phyloP scores from a whole-genome alignment of 2,329 filamentous ascomycete species.

The Neonectria faginata region DNA sequence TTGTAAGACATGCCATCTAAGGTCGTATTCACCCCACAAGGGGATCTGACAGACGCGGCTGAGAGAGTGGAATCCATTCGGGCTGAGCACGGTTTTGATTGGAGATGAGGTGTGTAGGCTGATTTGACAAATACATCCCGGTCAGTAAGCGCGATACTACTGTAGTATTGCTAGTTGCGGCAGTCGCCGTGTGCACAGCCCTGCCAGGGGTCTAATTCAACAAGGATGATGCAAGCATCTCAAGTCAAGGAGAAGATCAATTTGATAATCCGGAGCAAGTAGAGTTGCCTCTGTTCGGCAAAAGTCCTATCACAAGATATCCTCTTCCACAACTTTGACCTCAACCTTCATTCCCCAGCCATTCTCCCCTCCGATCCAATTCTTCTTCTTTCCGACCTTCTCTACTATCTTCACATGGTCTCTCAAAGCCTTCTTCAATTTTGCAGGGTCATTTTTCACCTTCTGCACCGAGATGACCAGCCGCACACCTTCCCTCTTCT shows the following conservation, averaged over 20 bases:
- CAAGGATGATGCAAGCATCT: too few relatives aligned
- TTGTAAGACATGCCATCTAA: too few relatives aligned
- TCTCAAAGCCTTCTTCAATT: constrained; percentile 23
- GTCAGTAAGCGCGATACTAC: too few relatives aligned
- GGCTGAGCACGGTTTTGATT: too few relatives aligned
- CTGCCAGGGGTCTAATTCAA: too few relatives aligned
- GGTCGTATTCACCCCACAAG: too few relatives aligned
- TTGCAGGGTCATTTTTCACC: constrained; percentile 25
- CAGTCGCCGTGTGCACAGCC: too few relatives aligned
- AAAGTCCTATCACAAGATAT: constrained; percentile 15
- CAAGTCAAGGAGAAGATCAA: not conserved
- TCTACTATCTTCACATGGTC: constrained; percentile 31
- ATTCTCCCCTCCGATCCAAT: constrained; percentile 28
- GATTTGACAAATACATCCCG: too few relatives aligned
- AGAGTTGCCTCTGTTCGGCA: not conserved
- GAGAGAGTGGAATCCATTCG: too few relatives aligned
- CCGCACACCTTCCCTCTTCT: constrained; percentile 17
- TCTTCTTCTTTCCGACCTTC: constrained; percentile 31
- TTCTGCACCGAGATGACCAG: constrained; percentile 29
- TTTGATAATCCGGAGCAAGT: not conserved
- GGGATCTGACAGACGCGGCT: too few relatives aligned
- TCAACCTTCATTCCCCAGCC: constrained; percentile 32
- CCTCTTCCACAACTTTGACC: constrained; percentile 28
- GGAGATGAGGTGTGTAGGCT: too few relatives aligned
- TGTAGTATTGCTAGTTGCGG: too few relatives aligned